Base-by-base conservation (phyloP, 495 filamentous ascomycete species). In the Lasiosphaeria hispida region DNA sequence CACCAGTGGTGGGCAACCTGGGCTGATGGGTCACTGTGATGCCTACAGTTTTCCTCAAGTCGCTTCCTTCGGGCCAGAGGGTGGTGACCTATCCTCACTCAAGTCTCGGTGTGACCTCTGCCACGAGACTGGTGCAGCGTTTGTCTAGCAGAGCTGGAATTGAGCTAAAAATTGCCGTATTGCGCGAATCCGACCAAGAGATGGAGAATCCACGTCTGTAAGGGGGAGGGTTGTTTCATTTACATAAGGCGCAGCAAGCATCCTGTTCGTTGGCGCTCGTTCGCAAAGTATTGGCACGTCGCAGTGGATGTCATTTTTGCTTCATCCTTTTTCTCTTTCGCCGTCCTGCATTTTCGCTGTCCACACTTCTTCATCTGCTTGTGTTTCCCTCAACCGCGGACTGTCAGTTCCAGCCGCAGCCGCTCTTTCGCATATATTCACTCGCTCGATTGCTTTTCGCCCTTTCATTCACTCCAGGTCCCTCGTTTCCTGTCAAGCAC, bases 401-500 rank as follows among this genome's bases (percentile, higher is more conserved):
- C 37, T 55, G 42, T 55, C 34, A 30, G 15, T 52, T 39, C 53
- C 53, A 55, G 53, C 53, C 53, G 53, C 53, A 36, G 42, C 53
- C 53, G 15, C 35, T 55, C 53, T 47, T 55, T 54, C 35, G 11
- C 53, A 47, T 55, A 55, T 55, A 55, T 39, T 47, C 53, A 10
- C 41, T 55, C 42, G 41, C 36, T 55, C 42, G 41, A 18, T 55
- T 43, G 8, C 36, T 1, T 40, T 10, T 35, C 52, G 19, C 38
- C 8, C 50, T 42, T 17, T 39, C 17, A 17, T 30, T 30, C 23
- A 33, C 53, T 10, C 11, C 53, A 33, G 38, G 53, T 55, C 53
- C 38, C 34, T 55, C 53, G 53, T 55, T 55, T 47, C 19, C 35
- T 39, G 53, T 55, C 15, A 48, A 41, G 23, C 23, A 40, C 35